Evolutionary conservation across 768 basidiomycete species (phyloP).

Genomic region (Filobasidium floriforme): DNA sequence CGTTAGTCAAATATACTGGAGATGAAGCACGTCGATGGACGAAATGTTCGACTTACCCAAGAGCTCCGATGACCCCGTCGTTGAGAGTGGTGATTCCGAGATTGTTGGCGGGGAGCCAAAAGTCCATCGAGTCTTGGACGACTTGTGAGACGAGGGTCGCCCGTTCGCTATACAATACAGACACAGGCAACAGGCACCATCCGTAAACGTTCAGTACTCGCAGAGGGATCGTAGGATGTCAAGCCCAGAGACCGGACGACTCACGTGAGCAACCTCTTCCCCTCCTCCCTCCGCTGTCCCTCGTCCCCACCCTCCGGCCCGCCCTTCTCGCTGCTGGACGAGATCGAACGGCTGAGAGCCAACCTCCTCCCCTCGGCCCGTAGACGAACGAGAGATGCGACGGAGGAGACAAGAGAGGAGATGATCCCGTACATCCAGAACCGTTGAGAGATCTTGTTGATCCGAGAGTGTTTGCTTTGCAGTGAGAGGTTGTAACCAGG

Average conservation of each 20-base stretch:
- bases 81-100: constrained; percentile 67
- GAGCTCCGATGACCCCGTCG: constrained; percentile 75
- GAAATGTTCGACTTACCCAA: constrained; percentile 61
- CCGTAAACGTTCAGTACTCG: background rate
- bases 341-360: constrained; percentile 22
- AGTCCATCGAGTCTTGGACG: constrained; percentile 71
- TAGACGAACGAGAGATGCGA: constrained; percentile 35
- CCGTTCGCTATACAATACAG: constrained; percentile 48
- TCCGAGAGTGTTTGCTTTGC: constrained; percentile 56
- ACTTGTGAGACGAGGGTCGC: constrained; percentile 68
- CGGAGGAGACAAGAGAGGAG: constrained; percentile 58
- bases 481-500: constrained; percentile 60
- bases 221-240: background rate
- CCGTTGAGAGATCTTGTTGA: constrained; percentile 63
- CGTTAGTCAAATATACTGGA: background rate
- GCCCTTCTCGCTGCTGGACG: constrained; percentile 23
- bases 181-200: constrained; percentile 12
- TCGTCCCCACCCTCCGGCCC: constrained; percentile 54
- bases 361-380: constrained; percentile 37
- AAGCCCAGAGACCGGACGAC: no score
- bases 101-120: constrained; percentile 81
- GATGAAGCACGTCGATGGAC: background rate
- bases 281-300: constrained; percentile 58
- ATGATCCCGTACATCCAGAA: constrained; percentile 84
- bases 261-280: constrained; percentile 52